phyloP scores from a whole-genome alignment of 495 filamentous ascomycete species.

The Penicillium diatomitis region DNA sequence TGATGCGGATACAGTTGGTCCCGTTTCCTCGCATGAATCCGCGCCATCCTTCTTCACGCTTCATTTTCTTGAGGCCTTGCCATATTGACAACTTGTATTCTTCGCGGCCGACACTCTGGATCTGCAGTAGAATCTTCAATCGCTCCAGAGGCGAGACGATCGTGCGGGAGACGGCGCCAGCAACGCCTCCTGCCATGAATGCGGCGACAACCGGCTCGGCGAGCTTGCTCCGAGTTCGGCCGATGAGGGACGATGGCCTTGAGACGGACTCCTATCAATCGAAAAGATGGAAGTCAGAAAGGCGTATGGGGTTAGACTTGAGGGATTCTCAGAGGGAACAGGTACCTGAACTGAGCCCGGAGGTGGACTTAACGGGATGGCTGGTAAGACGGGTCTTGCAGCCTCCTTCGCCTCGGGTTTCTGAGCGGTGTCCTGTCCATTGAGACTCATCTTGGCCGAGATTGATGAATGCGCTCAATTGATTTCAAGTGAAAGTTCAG shows the following conservation, averaged over 20 bases:
- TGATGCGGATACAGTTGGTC: conserved; percentile 95
- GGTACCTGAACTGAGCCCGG: conserved; percentile 20
- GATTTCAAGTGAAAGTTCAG: no score
- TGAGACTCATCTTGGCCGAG: conserved; percentile 28
- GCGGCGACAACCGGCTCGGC: conserved; percentile 74
- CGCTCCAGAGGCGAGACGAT: conserved; percentile 94
- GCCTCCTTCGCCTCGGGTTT: conserved; percentile 14
- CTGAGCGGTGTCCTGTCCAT: conserved; percentile 22
- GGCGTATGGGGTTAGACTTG: background rate
- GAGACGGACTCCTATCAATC: conserved; percentile 3
- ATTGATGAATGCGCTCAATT: no score
- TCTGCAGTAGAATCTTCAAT: conserved; percentile 93
- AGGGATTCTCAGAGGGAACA: background rate
- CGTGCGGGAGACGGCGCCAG: conserved; percentile 92
- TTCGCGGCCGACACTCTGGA: conserved; percentile 81
- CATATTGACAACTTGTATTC: conserved; percentile 88
- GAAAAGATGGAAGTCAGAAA: background rate
- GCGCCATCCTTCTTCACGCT: conserved; percentile 89
- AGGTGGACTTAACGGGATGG: conserved; percentile 14
- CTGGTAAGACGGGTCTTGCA: conserved; percentile 11
- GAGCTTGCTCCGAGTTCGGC: conserved; percentile 16
- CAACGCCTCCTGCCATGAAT: conserved; percentile 91
- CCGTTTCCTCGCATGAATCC: conserved; percentile 97
- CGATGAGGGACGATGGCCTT: conserved; percentile 7
- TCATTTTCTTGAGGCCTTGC: conserved; percentile 88